Conservation (phyloP, 352 stramenopile species). For the Saprolegnia parasitica region DNA sequence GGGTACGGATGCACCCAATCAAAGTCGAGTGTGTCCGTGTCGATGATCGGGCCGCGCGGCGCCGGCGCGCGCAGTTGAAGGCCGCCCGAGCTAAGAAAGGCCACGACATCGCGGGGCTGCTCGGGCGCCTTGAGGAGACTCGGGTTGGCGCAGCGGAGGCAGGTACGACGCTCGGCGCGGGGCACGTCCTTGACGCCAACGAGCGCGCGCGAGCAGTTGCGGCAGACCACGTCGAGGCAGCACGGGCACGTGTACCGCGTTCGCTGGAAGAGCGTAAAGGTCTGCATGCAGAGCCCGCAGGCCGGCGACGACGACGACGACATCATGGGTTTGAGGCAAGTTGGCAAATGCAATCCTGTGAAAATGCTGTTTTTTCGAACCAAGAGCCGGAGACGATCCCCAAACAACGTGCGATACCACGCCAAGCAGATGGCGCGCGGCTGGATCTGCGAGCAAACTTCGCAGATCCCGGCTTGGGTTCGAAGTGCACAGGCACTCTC, state of each 20-base stretch:
- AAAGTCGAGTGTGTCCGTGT: constrained; percentile 54
- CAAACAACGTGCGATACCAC: background rate
- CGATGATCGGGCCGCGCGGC: background rate
- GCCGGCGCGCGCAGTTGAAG: background rate
- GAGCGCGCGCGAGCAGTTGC: background rate
- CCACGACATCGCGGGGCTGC: background rate
- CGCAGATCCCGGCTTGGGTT: background rate
- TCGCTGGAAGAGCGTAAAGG: background rate
- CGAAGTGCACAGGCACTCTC: background rate
- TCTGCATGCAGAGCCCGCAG: constrained; percentile 13
- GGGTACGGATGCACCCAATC: constrained; percentile 75
- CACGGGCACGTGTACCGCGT: constrained; percentile 2
- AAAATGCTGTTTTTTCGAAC: background rate
- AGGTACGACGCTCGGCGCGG: background rate
- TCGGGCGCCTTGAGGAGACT: background rate
- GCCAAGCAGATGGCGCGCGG: background rate
- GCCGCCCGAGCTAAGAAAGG: constrained; percentile 2
- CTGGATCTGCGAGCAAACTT: background rate
- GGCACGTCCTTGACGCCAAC: background rate
- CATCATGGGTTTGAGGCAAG: constrained; percentile 2
- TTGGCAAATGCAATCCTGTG: background rate
- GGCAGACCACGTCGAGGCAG: constrained; percentile 7
- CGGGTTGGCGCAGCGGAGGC: background rate
- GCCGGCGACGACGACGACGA: background rate
- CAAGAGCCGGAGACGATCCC: background rate